Evolutionary conservation across 2,329 filamentous ascomycete genomes (phyloP).

Genomic region (Aspergillus niger): DNA sequence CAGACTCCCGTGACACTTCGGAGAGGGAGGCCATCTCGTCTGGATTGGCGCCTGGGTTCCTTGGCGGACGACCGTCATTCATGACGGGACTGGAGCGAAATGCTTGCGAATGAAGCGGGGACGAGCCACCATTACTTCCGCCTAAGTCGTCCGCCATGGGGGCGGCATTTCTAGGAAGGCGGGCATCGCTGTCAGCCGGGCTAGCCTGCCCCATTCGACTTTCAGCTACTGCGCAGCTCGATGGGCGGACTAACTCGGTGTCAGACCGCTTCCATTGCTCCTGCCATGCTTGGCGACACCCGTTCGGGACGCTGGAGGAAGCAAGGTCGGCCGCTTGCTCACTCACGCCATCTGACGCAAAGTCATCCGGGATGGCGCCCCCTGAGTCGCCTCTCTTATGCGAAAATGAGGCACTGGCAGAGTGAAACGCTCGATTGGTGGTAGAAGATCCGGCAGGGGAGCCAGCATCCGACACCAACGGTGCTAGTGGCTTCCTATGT

Average conservation of each 20-base stretch:
- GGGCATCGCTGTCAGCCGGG: constrained; percentile 14
- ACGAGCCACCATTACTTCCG: constrained; percentile 6
- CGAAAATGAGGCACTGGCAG: constrained; percentile 19
- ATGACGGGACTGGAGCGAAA: constrained; percentile 16
- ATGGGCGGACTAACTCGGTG: constrained; percentile 11
- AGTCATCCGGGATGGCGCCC: constrained; percentile 16
- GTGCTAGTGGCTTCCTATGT: constrained; percentile 13
- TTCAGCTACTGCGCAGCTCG: constrained; percentile 16
- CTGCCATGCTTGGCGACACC: constrained; percentile 13
- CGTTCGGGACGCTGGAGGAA: constrained; percentile 11
- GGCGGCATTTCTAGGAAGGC: constrained; percentile 13
- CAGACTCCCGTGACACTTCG: constrained; percentile 11
- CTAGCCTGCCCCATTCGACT: constrained; percentile 13
- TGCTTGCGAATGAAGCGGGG: constrained; percentile 10
- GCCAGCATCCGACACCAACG: constrained; percentile 18
- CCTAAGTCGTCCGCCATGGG: constrained; percentile 13
- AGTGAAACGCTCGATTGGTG: constrained; percentile 22
- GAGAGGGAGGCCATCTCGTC: constrained; percentile 15
- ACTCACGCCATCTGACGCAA: constrained; percentile 16
- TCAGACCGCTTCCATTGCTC: constrained; percentile 10
- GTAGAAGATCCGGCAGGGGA: constrained; percentile 16
- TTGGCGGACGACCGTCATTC: constrained; percentile 11
- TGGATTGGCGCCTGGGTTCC: constrained; percentile 9
- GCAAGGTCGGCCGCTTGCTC: constrained; percentile 13
- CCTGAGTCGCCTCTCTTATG: constrained; percentile 18